A percentile compares a stretch with the other conserved stretches of the same genome.
phyloP scores from a whole-genome alignment of 495 filamentous ascomycete genomes.

The Penicillium taxi region DNA sequence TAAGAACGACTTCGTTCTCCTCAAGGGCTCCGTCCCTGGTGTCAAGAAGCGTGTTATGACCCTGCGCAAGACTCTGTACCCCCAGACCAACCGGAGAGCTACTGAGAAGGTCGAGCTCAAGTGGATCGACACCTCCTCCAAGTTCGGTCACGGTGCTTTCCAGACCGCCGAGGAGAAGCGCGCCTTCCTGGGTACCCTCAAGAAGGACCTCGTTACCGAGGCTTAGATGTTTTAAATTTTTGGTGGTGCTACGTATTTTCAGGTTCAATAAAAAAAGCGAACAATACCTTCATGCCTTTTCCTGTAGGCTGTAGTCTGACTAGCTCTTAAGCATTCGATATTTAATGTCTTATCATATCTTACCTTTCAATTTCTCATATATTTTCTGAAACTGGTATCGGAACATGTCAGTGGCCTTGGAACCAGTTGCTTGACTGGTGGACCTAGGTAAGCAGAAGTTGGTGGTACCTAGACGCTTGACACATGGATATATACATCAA shows the following conservation, averaged over 20 bases:
- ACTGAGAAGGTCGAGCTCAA: constrained; percentile 99
- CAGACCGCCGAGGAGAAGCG: constrained; percentile 98
- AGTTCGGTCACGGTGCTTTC: constrained; percentile 99
- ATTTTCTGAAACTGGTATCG: too few relatives aligned
- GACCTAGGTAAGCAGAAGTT: too few relatives aligned
- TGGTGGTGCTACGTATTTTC: constrained; percentile 37
- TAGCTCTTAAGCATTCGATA: background rate
- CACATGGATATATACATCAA: too few relatives aligned
- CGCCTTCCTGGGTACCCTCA: constrained; percentile 92
- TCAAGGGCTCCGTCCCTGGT: constrained; percentile 97
- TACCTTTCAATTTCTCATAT: too few relatives aligned
- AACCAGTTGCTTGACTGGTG: too few relatives aligned
- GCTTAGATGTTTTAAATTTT: constrained; percentile 51
- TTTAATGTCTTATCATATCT: too few relatives aligned
- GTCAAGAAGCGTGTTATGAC: constrained; percentile 99
- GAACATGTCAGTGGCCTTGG: too few relatives aligned
- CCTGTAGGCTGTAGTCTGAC: background rate
- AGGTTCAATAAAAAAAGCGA: constrained; percentile 44
- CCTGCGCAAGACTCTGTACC: constrained; percentile 98
- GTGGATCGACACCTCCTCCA: constrained; percentile 99
- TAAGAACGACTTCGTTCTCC: constrained; percentile 97
- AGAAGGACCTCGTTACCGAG: constrained; percentile 84
- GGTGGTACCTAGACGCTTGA: too few relatives aligned
- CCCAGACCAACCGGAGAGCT: constrained; percentile 86
- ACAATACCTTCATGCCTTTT: constrained; percentile 27